Evolutionary conservation across 2,329 filamentous ascomycete genomes (phyloP).

Genomic region (Cladorrhinum sp.): DNA sequence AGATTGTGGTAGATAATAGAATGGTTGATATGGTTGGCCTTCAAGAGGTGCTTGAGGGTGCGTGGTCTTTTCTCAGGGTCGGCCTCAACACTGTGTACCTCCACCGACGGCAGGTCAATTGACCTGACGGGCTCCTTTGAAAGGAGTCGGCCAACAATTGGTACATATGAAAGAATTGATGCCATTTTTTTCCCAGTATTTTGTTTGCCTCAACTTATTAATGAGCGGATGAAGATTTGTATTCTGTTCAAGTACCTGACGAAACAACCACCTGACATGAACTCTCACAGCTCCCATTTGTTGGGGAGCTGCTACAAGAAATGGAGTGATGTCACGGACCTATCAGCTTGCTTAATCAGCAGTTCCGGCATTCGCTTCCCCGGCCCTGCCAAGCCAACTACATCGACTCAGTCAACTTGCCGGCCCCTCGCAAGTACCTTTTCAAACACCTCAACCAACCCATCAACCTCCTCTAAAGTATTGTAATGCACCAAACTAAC

Average conservation of each 20-base stretch:
- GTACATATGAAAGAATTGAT: constrained; percentile 31
- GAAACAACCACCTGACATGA: background rate
- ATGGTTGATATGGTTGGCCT: constrained; percentile 88
- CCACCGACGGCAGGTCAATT: constrained; percentile 63
- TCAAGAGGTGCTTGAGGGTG: constrained; percentile 84
- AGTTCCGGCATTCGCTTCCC: no score
- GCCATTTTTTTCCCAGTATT: constrained; percentile 20
- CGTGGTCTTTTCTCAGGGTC: constrained; percentile 73
- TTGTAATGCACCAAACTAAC: constrained; percentile 68
- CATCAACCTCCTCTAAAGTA: constrained; percentile 57
- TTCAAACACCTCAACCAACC: constrained; percentile 51
- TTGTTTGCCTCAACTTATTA: no score
- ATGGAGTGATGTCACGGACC: constrained; percentile 18
- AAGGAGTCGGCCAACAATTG: constrained; percentile 31
- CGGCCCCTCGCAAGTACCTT: constrained; percentile 36
- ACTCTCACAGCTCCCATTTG: constrained; percentile 2
- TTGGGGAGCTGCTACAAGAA: constrained; percentile 8
- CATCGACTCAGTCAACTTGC: background rate
- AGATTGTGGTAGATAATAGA: constrained; percentile 75
- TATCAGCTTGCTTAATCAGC: background rate
- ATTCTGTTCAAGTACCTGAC: background rate
- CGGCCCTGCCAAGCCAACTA: constrained; percentile 3
- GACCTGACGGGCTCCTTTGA: constrained; percentile 29
- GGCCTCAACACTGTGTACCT: constrained; percentile 77
- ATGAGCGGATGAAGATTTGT: background rate